These are phyloP conservation scores for Termitomyces sp. DNA, from an alignment of 768 basidiomycete species.

Conservation along the genomic window DNA sequence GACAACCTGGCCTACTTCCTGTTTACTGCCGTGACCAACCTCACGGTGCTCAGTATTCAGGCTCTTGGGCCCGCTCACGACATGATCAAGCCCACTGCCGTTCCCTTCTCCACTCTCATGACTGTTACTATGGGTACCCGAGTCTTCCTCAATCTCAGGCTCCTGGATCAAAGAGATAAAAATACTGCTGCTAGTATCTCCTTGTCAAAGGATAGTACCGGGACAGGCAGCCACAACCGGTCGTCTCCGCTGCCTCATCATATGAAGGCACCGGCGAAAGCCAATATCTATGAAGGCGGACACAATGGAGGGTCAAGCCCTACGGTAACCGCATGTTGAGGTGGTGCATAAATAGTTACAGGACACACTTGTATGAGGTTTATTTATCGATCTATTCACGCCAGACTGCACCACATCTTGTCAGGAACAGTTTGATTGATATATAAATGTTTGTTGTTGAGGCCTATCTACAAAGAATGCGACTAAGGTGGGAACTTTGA, in stretches of 20 bases:
- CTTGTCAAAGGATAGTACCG: background rate
- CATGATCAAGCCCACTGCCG: conserved; percentile 22
- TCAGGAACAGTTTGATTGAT: too few relatives aligned
- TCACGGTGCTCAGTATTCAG: conserved; percentile 22
- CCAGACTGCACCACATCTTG: too few relatives aligned
- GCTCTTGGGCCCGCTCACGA: conserved; percentile 19
- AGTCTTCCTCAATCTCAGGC: conserved; percentile 24
- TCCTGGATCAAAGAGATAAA: conserved; percentile 9
- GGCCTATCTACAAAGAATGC: too few relatives aligned
- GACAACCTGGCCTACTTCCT: conserved; percentile 24
- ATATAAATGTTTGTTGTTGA: too few relatives aligned
- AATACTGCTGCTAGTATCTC: conserved; percentile 1
- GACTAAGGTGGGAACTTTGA: too few relatives aligned
- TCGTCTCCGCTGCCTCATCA: background rate
- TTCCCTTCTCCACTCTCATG: conserved; percentile 23
- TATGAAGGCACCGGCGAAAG: background rate
- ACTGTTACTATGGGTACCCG: conserved; percentile 27
- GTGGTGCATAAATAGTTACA: too few relatives aligned
- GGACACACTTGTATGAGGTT: too few relatives aligned
- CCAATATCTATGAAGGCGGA: too few relatives aligned
- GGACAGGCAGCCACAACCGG: background rate
- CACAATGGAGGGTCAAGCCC: too few relatives aligned
- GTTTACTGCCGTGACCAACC: conserved; percentile 21
- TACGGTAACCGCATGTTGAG: too few relatives aligned
- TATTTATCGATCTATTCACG: too few relatives aligned